These are phyloP conservation scores for Urtica urens DNA, from an alignment of 306 rosid species.

Conservation along the genomic window DNA sequence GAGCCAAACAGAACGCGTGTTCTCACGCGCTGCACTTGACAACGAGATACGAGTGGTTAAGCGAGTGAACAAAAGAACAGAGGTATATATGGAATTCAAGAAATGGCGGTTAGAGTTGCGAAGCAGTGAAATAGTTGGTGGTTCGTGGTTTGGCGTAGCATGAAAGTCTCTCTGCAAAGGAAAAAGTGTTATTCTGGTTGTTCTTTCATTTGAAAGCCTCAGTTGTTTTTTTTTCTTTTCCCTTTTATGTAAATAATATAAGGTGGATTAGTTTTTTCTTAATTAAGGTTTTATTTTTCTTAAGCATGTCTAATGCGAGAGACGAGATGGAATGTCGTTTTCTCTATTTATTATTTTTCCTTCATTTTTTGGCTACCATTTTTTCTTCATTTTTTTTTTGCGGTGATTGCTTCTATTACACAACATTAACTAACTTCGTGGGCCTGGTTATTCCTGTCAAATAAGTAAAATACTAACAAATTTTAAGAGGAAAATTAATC, in stretches of 20 bases:
- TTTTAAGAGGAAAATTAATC: too few species aligned
- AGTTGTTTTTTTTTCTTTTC: neutral
- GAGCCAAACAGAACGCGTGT: constrained; percentile 7
- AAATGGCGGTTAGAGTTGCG: constrained; percentile 5
- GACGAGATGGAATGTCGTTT: too few species aligned
- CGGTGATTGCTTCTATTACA: constrained; percentile 35
- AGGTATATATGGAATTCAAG: neutral
- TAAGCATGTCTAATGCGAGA: too few species aligned
- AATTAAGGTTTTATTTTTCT: constrained; percentile 1
- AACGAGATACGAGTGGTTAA: neutral
- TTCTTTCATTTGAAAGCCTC: constrained; percentile 8
- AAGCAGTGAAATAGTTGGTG: constrained; percentile 9
- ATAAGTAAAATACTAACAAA: too few species aligned
- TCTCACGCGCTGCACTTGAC: neutral
- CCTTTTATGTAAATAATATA: neutral
- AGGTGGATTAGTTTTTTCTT: constrained; percentile 4
- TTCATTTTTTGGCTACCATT: too few species aligned
- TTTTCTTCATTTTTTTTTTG: neutral
- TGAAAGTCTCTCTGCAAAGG: constrained; percentile 23
- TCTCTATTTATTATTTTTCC: too few species aligned
- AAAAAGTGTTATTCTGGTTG: neutral
- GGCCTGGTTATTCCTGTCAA: constrained; percentile 18
- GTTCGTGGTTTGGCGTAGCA: constrained; percentile 30
- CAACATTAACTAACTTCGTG: constrained; percentile 53
- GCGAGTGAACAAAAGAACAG: neutral